Conservation (phyloP, 2,329 filamentous ascomycete species). For the Aureobasidium sp. region DNA sequence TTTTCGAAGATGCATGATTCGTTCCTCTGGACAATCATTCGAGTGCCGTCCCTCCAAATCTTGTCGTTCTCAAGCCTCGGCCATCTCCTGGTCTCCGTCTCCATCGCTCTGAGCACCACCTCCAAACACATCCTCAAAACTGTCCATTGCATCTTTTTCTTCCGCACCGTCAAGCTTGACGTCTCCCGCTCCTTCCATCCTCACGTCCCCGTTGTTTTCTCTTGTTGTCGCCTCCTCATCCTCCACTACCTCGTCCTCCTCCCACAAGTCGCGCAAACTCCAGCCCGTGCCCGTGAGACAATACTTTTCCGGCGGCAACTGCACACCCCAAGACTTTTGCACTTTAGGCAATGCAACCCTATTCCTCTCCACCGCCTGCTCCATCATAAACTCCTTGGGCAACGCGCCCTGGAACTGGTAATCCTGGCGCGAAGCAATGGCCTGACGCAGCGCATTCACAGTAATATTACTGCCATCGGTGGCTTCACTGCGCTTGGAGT, state of each 20-base stretch:
- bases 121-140: constrained; percentile 41
- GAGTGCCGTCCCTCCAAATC: no score
- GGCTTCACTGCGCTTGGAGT: constrained; percentile 20
- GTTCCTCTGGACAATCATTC: not conserved
- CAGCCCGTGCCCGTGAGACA: constrained; percentile 52
- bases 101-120: constrained; percentile 22
- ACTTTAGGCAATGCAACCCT: constrained; percentile 54
- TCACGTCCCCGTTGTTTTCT: constrained; percentile 18
- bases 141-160: constrained; percentile 30
- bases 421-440: constrained; percentile 60
- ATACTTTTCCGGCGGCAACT: constrained; percentile 56
- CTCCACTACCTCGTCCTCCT: constrained; percentile 46
- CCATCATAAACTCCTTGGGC: constrained; percentile 69
- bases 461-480: constrained; percentile 49
- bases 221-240: constrained; percentile 42
- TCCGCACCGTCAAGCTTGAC: constrained; percentile 26
- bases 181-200: constrained; percentile 41
- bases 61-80: constrained; percentile 25
- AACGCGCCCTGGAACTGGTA: constrained; percentile 60
- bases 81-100: constrained; percentile 29
- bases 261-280: constrained; percentile 53
- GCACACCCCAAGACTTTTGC: constrained; percentile 51
- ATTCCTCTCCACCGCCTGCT: constrained; percentile 67
- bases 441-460: constrained; percentile 63
- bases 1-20: constrained; percentile 9